Conservation (phyloP, 345 rosid species). For the Dipteronia dyeriana region DNA sequence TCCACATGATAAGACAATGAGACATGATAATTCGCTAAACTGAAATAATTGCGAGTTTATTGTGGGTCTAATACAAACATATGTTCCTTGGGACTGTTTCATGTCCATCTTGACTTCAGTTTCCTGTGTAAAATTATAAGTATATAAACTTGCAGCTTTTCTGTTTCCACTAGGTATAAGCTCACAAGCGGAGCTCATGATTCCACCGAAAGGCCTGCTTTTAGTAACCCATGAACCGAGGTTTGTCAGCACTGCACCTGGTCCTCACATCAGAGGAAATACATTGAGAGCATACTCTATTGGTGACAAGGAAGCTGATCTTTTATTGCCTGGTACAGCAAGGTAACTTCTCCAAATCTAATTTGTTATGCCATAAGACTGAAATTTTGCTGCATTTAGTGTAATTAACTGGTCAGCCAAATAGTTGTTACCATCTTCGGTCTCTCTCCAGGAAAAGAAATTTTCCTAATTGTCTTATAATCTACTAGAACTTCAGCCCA, state of each 20-base stretch:
- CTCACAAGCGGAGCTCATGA: constrained; percentile 36
- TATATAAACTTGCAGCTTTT: constrained; percentile 19
- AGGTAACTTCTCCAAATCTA: constrained; percentile 35
- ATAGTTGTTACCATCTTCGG: not conserved
- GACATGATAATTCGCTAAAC: not conserved
- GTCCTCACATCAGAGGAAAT: constrained; percentile 61
- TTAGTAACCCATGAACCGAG: constrained; percentile 62
- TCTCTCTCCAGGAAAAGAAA: not conserved
- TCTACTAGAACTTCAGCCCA: too few relatives aligned
- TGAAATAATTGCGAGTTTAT: not conserved
- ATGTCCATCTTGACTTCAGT: not conserved
- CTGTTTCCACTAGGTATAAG: constrained; percentile 30
- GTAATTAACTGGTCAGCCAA: not conserved
- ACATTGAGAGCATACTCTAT: constrained; percentile 49
- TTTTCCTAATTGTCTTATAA: too few relatives aligned
- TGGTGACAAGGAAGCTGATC: constrained; percentile 64
- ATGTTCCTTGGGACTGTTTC: not conserved
- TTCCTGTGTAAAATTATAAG: not conserved
- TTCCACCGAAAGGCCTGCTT: constrained; percentile 47
- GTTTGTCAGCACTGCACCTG: constrained; percentile 48
- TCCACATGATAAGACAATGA: not conserved
- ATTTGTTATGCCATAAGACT: not conserved
- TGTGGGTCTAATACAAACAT: not conserved
- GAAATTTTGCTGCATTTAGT: not conserved
- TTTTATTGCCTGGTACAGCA: constrained; percentile 58